Conservation (phyloP, 2,329 filamentous ascomycete genomes). For the Hymenotorrendiella dingleyae region DNA sequence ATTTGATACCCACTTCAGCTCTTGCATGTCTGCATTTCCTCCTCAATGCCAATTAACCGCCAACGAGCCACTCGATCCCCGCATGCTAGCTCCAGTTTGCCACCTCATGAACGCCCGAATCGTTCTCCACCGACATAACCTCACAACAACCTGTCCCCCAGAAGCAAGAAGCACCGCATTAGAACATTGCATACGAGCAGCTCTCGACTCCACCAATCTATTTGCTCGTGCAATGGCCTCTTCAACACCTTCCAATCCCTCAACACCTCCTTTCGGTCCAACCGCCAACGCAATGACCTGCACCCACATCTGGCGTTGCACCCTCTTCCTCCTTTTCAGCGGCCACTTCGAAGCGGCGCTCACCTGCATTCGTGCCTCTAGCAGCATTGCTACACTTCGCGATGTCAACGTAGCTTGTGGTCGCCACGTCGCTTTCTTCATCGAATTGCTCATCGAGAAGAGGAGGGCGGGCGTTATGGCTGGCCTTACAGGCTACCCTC, state of each 20-base stretch:
- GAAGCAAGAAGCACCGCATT: constrained; percentile 66
- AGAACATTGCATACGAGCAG: constrained; percentile 67
- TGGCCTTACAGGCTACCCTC: constrained; percentile 14
- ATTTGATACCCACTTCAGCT: constrained; percentile 75
- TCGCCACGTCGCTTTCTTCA: constrained; percentile 75
- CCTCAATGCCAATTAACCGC: constrained; percentile 64
- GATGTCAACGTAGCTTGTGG: constrained; percentile 74
- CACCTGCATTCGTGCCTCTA: constrained; percentile 65
- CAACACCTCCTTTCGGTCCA: constrained; percentile 29
- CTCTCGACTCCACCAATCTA: constrained; percentile 72
- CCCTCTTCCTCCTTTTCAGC: constrained; percentile 71
- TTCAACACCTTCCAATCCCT: constrained; percentile 27
- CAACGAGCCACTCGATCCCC: constrained; percentile 63
- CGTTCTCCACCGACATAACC: constrained; percentile 81
- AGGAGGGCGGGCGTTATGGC: constrained; percentile 36
- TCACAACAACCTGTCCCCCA: constrained; percentile 63
- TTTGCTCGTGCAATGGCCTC: constrained; percentile 59
- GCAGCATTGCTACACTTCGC: constrained; percentile 63
- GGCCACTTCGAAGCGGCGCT: constrained; percentile 68
- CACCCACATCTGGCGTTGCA: constrained; percentile 81
- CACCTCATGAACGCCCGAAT: constrained; percentile 80
- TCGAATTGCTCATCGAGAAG: constrained; percentile 58
- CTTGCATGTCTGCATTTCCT: constrained; percentile 71
- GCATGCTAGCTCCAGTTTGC: constrained; percentile 67
- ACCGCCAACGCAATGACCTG: constrained; percentile 65